Percentiles rank a stretch among this genome's conserved stretches.
Conservation (phyloP, 768 basidiomycete genomes). For the Candolleomyces eurysporus region DNA sequence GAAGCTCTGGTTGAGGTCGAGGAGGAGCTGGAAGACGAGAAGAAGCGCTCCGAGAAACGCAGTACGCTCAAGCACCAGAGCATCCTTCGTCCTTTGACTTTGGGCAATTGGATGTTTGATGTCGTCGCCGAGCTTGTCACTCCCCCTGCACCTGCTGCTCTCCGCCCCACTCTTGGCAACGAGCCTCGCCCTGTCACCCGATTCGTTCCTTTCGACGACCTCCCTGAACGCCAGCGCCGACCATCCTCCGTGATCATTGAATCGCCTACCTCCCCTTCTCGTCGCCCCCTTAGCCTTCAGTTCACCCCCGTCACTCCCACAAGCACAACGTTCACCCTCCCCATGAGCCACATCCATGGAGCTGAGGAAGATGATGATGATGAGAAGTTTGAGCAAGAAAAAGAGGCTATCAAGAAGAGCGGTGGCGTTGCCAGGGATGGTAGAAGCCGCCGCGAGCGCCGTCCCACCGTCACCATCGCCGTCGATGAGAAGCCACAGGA, state of each 20-base stretch:
- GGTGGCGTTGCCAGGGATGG: constrained; percentile 35
- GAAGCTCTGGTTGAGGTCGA: constrained; percentile 46
- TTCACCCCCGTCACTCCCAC: constrained; percentile 58
- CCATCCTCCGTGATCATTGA: constrained; percentile 23
- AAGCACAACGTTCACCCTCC: constrained; percentile 19
- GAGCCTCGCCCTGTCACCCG: neutral
- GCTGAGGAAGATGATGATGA: constrained; percentile 20
- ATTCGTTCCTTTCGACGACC: neutral
- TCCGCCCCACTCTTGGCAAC: neutral
- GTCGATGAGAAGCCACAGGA: constrained; percentile 20
- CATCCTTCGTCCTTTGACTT: constrained; percentile 50
- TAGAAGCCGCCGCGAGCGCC: neutral
- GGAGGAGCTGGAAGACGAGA: constrained; percentile 16
- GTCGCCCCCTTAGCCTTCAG: constrained; percentile 52
- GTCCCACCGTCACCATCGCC: neutral
- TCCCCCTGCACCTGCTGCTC: constrained; percentile 1
- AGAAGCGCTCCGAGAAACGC: constrained; percentile 1
- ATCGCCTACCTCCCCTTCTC: constrained; percentile 24
- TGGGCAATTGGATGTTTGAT: constrained; percentile 87
- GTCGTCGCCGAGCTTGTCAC: constrained; percentile 56
- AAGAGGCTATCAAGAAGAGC: constrained; percentile 33
- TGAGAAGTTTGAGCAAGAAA: constrained; percentile 42
- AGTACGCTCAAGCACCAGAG: constrained; percentile 36
- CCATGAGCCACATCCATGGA: neutral
- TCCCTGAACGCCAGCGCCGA: constrained; percentile 9